Evolutionary conservation across 1,139 yeast species (phyloP).

Genomic region (Casaregolazyma suthepensis): DNA sequence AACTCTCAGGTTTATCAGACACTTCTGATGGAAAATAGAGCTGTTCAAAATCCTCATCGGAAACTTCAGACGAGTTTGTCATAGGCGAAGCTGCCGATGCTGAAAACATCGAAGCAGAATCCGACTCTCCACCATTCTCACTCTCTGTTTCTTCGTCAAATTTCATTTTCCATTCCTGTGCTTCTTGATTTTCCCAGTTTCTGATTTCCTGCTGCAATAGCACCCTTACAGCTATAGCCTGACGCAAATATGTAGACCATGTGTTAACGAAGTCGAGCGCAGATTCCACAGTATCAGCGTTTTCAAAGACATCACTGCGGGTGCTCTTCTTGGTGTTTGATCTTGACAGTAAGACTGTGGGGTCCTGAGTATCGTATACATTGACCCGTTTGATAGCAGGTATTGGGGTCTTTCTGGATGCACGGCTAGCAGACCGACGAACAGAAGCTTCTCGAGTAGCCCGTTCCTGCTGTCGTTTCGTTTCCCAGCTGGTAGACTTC

Average conservation of each 20-base stretch:
- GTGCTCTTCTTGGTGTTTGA: slow-evolving; percentile 2
- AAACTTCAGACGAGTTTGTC: neutral
- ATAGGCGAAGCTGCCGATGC: neutral
- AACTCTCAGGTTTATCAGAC: neutral
- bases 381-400: slow-evolving; percentile 22
- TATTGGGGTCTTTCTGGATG: slow-evolving; percentile 6
- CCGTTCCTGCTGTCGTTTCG: neutral
- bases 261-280: slow-evolving; percentile 31
- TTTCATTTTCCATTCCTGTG: slow-evolving; percentile 17
- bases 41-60: slow-evolving; percentile 1
- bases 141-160: slow-evolving; percentile 5
- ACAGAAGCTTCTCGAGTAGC: slow-evolving; percentile 8
- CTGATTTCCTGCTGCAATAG: slow-evolving; percentile 28
- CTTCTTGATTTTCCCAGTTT: slow-evolving; percentile 23
- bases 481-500: neutral
- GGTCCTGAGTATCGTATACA: slow-evolving; percentile 20
- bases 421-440: slow-evolving; percentile 9
- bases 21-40: neutral
- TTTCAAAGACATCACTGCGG: slow-evolving; percentile 12
- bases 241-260: slow-evolving; percentile 32
- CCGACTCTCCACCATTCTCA: neutral
- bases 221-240: slow-evolving; percentile 31
- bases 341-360: slow-evolving; percentile 14
- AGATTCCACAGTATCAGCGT: slow-evolving; percentile 21
- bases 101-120: neutral